phyloP scores from a whole-genome alignment of 768 basidiomycete species.

The Chalciporus piperatus region DNA sequence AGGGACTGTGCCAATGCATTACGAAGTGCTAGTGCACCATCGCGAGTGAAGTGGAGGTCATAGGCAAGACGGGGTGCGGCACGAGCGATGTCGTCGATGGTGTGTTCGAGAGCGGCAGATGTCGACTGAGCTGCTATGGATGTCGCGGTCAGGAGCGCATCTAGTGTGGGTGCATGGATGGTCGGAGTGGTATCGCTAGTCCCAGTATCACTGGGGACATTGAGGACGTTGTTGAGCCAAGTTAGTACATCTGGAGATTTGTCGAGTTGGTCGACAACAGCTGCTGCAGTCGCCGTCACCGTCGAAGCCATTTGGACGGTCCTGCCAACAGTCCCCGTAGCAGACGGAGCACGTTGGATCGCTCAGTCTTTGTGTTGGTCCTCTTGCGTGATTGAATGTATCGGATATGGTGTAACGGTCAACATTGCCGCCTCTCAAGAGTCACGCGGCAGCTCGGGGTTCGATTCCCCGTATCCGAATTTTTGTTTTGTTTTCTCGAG shows the following conservation, averaged over 20 bases:
- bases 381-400: too few relatives aligned
- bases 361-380: too few relatives aligned
- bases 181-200: slow-evolving; percentile 19
- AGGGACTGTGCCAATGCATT: slow-evolving; percentile 55
- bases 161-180: slow-evolving; percentile 70
- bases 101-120: slow-evolving; percentile 78
- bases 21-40: slow-evolving; percentile 79
- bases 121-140: slow-evolving; percentile 90
- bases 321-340: too few relatives aligned
- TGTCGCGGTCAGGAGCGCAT: slow-evolving; percentile 71
- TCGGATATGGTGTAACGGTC: slow-evolving; percentile 65
- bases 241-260: slow-evolving; percentile 57
- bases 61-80: slow-evolving; percentile 89
- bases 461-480: slow-evolving; percentile 33
- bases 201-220: slow-evolving; percentile 41
- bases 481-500: neutral
- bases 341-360: neutral
- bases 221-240: slow-evolving; percentile 71
- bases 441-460: slow-evolving; percentile 43
- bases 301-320: slow-evolving; percentile 21
- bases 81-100: slow-evolving; percentile 90
- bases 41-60: slow-evolving; percentile 96
- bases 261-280: slow-evolving; percentile 54
- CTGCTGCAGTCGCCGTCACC: slow-evolving; percentile 31
- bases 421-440: slow-evolving; percentile 60